Conservation (phyloP, 2,329 filamentous ascomycete species). For the Fusarium nurragi region DNA sequence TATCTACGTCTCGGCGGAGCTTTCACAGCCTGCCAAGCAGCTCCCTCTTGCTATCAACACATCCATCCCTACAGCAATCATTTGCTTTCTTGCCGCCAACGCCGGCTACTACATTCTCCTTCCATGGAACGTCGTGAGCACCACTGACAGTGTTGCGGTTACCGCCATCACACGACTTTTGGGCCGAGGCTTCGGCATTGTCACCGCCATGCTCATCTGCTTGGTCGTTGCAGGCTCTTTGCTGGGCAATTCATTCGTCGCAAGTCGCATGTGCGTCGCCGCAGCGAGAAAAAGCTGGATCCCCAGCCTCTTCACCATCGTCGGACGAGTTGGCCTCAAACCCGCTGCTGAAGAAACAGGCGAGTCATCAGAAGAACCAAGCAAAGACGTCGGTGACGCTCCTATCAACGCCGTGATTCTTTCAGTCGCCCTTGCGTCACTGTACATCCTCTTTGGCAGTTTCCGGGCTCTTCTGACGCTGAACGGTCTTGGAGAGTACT, state of each 20-base stretch:
- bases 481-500: slow-evolving; percentile 67
- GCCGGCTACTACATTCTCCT: slow-evolving; percentile 70
- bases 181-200: slow-evolving; percentile 62
- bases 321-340: slow-evolving; percentile 55
- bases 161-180: slow-evolving; percentile 66
- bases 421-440: slow-evolving; percentile 58
- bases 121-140: slow-evolving; percentile 66
- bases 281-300: slow-evolving; percentile 64
- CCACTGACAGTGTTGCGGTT: slow-evolving; percentile 70
- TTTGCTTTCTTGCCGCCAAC: slow-evolving; percentile 69
- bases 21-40: slow-evolving; percentile 60
- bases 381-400: slow-evolving; percentile 54
- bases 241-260: slow-evolving; percentile 70
- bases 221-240: slow-evolving; percentile 70
- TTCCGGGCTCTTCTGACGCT: slow-evolving; percentile 70
- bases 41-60: slow-evolving; percentile 70
- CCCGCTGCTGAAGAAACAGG: background rate
- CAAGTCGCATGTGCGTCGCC: slow-evolving; percentile 68
- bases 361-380: background rate
- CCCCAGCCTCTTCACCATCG: slow-evolving; percentile 55
- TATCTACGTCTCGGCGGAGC: slow-evolving; percentile 64
- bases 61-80: slow-evolving; percentile 66
- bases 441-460: slow-evolving; percentile 69
- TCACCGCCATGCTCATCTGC: slow-evolving; percentile 66
- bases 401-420: slow-evolving; percentile 65